phyloP scores from a whole-genome alignment of 352 stramenopile species.

The Chrysophaeum taylorii region DNA sequence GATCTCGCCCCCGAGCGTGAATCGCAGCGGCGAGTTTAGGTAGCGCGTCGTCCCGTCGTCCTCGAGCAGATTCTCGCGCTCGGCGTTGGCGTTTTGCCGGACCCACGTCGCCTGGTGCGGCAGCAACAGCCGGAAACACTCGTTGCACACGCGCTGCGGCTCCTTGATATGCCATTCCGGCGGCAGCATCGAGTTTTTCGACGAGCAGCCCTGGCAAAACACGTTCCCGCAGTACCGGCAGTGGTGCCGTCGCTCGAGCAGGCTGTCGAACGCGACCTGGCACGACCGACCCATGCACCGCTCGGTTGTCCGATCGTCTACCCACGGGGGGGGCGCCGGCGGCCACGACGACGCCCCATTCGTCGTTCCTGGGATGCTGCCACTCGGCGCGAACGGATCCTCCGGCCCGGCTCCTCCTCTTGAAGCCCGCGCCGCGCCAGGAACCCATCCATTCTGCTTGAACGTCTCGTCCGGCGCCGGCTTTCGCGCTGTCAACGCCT shows the following conservation, averaged over 20 bases:
- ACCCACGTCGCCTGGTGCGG: slow-evolving; percentile 16
- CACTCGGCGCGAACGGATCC: no score
- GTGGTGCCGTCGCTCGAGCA: slow-evolving; percentile 58
- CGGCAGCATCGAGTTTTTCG: slow-evolving; percentile 17
- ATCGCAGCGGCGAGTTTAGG: slow-evolving; percentile 26
- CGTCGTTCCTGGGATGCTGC: no score
- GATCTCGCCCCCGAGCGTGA: slow-evolving; percentile 27
- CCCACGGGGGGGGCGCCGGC: background rate
- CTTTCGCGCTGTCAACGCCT: no score
- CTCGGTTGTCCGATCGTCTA: slow-evolving; percentile 4
- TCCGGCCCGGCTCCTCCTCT: no score
- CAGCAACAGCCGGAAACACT: slow-evolving; percentile 16
- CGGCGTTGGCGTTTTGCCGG: background rate
- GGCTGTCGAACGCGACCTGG: background rate
- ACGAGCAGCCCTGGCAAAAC: slow-evolving; percentile 72
- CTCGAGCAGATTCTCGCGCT: slow-evolving; percentile 7
- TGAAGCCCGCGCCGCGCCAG: no score
- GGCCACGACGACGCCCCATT: background rate
- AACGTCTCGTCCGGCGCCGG: no score
- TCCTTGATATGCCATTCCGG: slow-evolving; percentile 24
- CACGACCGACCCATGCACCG: slow-evolving; percentile 10
- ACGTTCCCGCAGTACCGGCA: slow-evolving; percentile 69
- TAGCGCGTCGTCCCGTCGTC: slow-evolving; percentile 14
- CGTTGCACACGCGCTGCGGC: slow-evolving; percentile 21
- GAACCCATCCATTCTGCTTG: no score